Evolutionary conservation across 345 rosid genomes (phyloP).

Genomic region (Pistacia atlantica): DNA sequence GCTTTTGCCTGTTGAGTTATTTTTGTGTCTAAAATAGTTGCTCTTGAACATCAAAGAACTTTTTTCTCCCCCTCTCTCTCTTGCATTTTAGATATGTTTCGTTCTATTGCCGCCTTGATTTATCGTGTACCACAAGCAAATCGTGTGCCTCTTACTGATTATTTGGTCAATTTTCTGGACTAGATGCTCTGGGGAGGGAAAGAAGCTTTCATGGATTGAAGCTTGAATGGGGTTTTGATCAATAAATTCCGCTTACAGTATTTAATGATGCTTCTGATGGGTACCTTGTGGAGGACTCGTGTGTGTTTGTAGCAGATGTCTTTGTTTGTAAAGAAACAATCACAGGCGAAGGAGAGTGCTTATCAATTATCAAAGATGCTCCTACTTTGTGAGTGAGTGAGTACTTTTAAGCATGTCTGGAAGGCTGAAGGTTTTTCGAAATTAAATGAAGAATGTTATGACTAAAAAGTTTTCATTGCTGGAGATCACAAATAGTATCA

Average conservation of each 20-base stretch:
- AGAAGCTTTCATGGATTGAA: constrained; percentile 38
- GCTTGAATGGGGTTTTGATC: constrained; percentile 48
- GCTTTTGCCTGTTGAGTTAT: too few relatives aligned
- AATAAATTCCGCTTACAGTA: constrained; percentile 21
- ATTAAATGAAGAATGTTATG: not conserved
- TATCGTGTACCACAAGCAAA: not conserved
- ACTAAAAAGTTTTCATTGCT: not conserved
- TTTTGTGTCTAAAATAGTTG: too few relatives aligned
- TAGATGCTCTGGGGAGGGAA: constrained; percentile 37
- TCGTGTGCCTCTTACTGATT: not conserved
- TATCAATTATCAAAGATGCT: constrained; percentile 29
- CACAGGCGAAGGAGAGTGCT: constrained; percentile 34
- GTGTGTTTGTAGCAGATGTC: constrained; percentile 48
- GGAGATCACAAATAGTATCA: constrained; percentile 44
- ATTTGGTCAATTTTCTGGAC: constrained; percentile 4
- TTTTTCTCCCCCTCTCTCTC: too few relatives aligned
- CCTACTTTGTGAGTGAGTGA: too few relatives aligned
- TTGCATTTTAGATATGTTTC: too few relatives aligned
- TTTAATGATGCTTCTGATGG: constrained; percentile 38
- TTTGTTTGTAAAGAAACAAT: constrained; percentile 38
- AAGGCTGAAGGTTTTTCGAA: constrained; percentile 36
- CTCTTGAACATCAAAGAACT: too few relatives aligned
- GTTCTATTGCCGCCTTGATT: not conserved
- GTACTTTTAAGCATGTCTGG: constrained; percentile 31
- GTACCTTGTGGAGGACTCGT: constrained; percentile 38